Base-by-base conservation (phyloP, 1,139 yeast genomes). In the Oligophagozyma castellii region DNA sequence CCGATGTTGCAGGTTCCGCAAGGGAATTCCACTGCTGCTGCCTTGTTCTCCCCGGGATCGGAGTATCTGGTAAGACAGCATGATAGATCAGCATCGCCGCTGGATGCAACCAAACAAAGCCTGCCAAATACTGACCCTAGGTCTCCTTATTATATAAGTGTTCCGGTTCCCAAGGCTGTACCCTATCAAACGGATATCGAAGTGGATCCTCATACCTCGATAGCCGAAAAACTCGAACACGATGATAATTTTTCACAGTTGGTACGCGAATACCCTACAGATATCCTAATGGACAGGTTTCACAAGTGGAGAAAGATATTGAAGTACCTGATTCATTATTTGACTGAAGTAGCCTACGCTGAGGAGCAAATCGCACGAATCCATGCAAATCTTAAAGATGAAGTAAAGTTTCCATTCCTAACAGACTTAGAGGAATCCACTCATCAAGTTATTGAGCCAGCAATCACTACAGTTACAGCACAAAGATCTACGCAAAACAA, bases 221-320 rank as follows among this genome's bases (percentile, higher is more conserved):
- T 25, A 12, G 19, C 15, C 10, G 29, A 27, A 15, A 23, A 28
- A 5, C 22, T 12, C 4, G 19, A 20, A 12, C 16, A 22, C 14
- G 23, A 25, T 18, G 37, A 24, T 16, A 14, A 11, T 8, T 24
- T 18, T 7, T 7, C 7, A 7, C 34, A 35, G 18, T 44, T 29
- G 27, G 51, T 48, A 6, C 40, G 43, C 13, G 52, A 50, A 30
- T 48, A 40, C 27, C 63, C 61, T 12, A 58, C 61, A 5, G 56
- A 55, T 29, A 41, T 55, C 3, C 35, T 59, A 12, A 48, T 52
- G 29, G 65, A 60, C 31, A 60, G 77, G 42, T 76, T 77, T 51
- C 70, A 72, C 35, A 64, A 67, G 30, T 77, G 84, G 80, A 71
- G 74, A 44, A 67, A 67, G 48, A 65, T 77, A 36, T 61, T 77